These are phyloP conservation scores for Corynascus novoguineensis DNA, from an alignment of 495 filamentous ascomycete genomes.

Conservation along the genomic window DNA sequence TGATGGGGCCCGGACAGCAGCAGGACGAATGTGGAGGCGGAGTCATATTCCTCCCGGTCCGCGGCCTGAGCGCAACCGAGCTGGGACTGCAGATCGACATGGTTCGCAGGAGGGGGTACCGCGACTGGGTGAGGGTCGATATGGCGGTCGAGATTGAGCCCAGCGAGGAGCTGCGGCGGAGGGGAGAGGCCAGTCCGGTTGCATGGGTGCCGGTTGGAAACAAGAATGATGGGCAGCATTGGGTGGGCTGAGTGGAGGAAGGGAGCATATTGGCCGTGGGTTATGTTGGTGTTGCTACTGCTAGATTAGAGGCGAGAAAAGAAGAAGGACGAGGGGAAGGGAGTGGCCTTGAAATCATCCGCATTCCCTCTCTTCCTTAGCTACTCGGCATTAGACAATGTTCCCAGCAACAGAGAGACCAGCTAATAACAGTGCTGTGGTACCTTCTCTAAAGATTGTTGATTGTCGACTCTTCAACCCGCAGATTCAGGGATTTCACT, in stretches of 20 bases:
- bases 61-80: conserved; percentile 1
- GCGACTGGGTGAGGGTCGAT: conserved; percentile 10
- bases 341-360: too few species aligned
- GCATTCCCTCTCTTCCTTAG: too few species aligned
- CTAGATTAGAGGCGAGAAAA: too few species aligned
- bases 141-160: conserved; percentile 16
- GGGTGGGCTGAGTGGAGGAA: neutral
- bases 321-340: too few species aligned
- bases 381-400: too few species aligned
- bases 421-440: too few species aligned
- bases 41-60: neutral
- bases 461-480: too few species aligned
- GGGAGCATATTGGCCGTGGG: too few species aligned
- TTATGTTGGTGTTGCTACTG: too few species aligned
- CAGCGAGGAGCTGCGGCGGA: neutral
- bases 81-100: conserved; percentile 4
- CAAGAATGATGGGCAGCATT: neutral
- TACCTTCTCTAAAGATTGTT: too few species aligned
- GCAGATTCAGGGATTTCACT: too few species aligned
- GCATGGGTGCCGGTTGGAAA: neutral
- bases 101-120: neutral
- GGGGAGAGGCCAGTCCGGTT: neutral
- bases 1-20: neutral
- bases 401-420: too few species aligned
- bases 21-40: neutral